Base-by-base conservation (phyloP, 148 eudicot species). In the Suaeda aralocaspica region DNA sequence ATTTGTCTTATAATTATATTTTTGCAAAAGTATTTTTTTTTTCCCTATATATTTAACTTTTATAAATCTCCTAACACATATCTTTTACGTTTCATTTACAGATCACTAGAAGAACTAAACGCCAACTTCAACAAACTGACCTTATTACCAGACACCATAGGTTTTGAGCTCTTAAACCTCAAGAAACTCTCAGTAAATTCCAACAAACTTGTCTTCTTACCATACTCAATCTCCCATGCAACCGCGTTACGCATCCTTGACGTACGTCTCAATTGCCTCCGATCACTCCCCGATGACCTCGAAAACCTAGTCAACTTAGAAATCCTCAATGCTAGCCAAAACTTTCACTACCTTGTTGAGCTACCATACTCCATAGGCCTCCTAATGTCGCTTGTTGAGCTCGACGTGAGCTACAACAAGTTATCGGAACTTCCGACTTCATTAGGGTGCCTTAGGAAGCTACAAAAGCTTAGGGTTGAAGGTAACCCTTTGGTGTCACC, bases 401-500 rank as follows among this genome's bases (percentile, higher is more conserved):
- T 90, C 25, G 96, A 90, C 60, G 81, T 86, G 9, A 90, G 96
- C 71, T 84, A 90, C 84, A 90, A 90, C 67, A 78, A 71, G 42
- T 77, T 90, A 67, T 61, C 82, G 0, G 22, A 77, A 0, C 62
- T 88, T 19, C 96, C 96, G 0, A 72, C 85, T 13, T 90, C 96
- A 11, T 14, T 90, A 5, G 90, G 87, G 16, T 86, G 92, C 62
- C 82, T 90, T 19, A 61, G 82, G 74, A 81, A 76, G 82, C 90
- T 90, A 0, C 83, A 81, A 24, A 90, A 83, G 83, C 90, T 90
- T 9, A 73, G 75, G 29, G 88, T 88, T 0, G 90, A 88, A 44
- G 96, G 96, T 1, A 90, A 90, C 75, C 96, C 92, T 1, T 67
- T 90, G 4, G 75, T 80, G 2, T 90, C 87, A 0, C 96, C 96